Evolutionary conservation across 2,329 filamentous ascomycete genomes (phyloP).

Genomic region (Epichloe sp.): DNA sequence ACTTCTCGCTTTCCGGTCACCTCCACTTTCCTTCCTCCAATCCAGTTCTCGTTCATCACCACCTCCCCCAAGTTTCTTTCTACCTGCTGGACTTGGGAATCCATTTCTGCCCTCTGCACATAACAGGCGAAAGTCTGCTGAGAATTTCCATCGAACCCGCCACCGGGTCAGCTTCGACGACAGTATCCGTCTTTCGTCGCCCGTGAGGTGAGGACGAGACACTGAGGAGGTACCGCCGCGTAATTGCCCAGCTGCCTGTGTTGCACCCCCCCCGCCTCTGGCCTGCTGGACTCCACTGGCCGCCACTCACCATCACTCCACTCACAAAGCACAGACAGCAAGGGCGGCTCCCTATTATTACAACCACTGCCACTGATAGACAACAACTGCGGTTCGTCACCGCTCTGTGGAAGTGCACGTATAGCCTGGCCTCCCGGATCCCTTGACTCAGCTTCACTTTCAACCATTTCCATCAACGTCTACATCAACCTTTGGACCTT

Average conservation of each 20-base stretch:
- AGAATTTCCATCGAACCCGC: background rate
- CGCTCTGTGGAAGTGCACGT: background rate
- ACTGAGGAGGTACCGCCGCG: background rate
- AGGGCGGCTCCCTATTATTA: background rate
- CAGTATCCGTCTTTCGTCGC: too few relatives aligned
- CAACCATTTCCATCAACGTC: background rate
- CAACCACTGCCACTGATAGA: background rate
- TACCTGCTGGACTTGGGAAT: too few relatives aligned
- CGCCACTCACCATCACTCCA: background rate
- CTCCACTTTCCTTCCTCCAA: background rate
- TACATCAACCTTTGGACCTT: background rate
- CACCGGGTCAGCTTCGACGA: background rate
- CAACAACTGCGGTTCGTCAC: slow-evolving; percentile 1
- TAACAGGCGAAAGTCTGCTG: background rate
- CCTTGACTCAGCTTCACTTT: background rate
- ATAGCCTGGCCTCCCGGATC: background rate
- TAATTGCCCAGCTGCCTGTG: slow-evolving; percentile 1
- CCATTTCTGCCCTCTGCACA: background rate
- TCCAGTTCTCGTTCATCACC: background rate
- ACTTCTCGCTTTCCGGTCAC: background rate
- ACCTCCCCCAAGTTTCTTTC: background rate
- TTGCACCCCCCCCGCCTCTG: background rate
- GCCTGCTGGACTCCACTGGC: background rate
- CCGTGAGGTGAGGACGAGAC: background rate
- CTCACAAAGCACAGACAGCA: background rate